Evolutionary conservation across 2,329 filamentous ascomycete species (phyloP).

Genomic region (Calonectria honghensis): DNA sequence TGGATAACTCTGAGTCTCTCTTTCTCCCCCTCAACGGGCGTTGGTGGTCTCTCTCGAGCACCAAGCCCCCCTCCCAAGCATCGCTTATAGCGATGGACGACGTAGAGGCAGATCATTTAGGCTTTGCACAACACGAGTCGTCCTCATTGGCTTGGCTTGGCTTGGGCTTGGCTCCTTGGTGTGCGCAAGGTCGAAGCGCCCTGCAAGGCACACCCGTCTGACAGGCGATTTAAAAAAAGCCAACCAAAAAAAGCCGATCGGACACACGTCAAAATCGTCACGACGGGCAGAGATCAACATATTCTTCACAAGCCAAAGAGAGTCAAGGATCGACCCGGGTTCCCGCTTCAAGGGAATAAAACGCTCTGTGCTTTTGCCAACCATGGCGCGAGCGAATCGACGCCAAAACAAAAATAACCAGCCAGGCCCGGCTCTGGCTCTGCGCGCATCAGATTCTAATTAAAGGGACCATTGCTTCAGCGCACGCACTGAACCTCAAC

Average conservation of each 20-base stretch:
- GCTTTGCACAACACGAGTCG: neutral
- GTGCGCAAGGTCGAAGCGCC: neutral
- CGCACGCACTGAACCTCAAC: conserved; percentile 26
- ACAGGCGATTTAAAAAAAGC: neutral
- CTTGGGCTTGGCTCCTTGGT: neutral
- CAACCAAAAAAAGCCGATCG: neutral
- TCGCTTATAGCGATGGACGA: neutral
- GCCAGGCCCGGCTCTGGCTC: neutral
- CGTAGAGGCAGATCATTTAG: neutral
- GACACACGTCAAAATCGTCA: conserved; percentile 13
- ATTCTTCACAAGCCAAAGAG: conserved; percentile 4
- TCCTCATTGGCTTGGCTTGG: neutral
- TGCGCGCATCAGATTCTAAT: conserved; percentile 28
- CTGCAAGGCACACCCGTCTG: conserved; percentile 26
- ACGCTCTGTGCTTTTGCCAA: neutral
- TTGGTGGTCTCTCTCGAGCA: neutral
- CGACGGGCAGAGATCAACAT: neutral
- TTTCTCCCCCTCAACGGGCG: neutral
- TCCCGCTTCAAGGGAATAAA: neutral
- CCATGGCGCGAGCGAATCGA: neutral
- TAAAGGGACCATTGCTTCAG: conserved; percentile 24
- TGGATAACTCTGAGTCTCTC: neutral
- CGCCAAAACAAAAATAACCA: conserved; percentile 19
- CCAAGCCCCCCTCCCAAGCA: too few species aligned
- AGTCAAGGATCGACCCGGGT: conserved; percentile 8